Evolutionary conservation across 2,329 filamentous ascomycete species (phyloP), one percentile per base, ranked within the genome.

Genomic region (Cordyceps tenuipes): DNA sequence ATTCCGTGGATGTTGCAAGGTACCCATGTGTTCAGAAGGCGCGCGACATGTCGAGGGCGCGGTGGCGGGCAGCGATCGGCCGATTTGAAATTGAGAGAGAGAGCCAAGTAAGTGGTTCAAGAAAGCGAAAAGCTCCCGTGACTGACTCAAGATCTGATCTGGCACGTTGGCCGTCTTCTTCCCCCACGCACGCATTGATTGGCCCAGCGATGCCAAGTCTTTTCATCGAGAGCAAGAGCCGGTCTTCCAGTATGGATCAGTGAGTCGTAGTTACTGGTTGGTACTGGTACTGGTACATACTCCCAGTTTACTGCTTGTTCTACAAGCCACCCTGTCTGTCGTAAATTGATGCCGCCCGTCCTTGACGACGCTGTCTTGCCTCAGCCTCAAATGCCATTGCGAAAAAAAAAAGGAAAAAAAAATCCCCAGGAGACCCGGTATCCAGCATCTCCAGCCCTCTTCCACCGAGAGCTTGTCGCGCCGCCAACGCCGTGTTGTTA

Each of bases 341-440:
- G 23, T 23, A 23, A 4, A 23, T 23, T 23, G 23, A 23, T 10
- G 13, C 8, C 9, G 34, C 8, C 34, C 12, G 34, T 36, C 6
- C 9, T 36, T 36, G 10, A 10, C 34, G 34, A 36, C 34, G 12
- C 34, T 36, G 34, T 36, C 8, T 36, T 36, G 34, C 34, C 34
- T 36, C 34, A 36, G 13, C 41, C 48, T 12, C 26, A 29, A 51
- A 58, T 50, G 47, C 21, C 56, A 59, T 59, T 59, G 56, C 56
- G 23, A 23, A 23, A 23, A 23, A 23, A 23, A 23, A 23, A 23
- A 23, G 4, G 23, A 23, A 4, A 23, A 23, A 29, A 29, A 59
- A 43, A 59, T 39, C 48, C 56, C 56, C 52, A 51, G 52, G 29
- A 34, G 46, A 44, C 48, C 48, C 36, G 47, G 47, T 59, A 59